Base-by-base conservation (phyloP, 2,329 filamentous ascomycete genomes). In the Alternaria novae-zelandiae region DNA sequence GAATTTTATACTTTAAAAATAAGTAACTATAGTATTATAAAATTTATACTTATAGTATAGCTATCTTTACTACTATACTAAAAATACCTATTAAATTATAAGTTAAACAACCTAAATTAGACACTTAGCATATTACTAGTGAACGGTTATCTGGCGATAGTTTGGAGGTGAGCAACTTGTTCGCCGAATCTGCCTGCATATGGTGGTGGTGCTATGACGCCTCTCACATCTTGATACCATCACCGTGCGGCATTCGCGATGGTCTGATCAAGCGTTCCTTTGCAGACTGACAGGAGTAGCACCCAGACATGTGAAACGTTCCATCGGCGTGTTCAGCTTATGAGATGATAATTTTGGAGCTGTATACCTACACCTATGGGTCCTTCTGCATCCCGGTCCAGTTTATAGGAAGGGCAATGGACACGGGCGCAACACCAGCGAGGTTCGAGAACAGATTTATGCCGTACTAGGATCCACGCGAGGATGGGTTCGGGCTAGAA, bases 131-230 rank as follows among this genome's bases (percentile, higher is more conserved):
- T 43, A 26, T 28, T 51, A 54, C 54, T 41, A 54, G 47, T 28
- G 25, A 25, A 28, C 25, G 28, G 41, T 49, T 21, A 20, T 25
- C 26, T 50, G n/a, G 57, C 21, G 25, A 56, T 15, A 45, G 41
- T 49, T 17, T 66, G 61, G 64, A 67, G 61, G 65, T 68, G 60
- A 64, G 54, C 36, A 11, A 45, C 45, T 43, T 56, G 11, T 10
- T 59, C 54, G 50, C 51, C 36, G 41, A 28, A 21, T 10, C 28
- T 30, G 30, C 21, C 45, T 44, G 32, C 46, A 58, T 44, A 17
- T 17, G 23, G 50, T 36, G 21, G 46, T 58, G 44, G 36, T 46
- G 21, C 45, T 21, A 30, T 15, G 45, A 20, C 55, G 45, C 55
- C 17, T 50, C 10, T 21, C 55, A 46, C n/a, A 17, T n/a, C 10